Percentiles rank a stretch among this genome's conserved stretches.
These are phyloP conservation scores for Naganishia kalamii DNA, from an alignment of 768 basidiomycete genomes.

Conservation along the genomic window DNA sequence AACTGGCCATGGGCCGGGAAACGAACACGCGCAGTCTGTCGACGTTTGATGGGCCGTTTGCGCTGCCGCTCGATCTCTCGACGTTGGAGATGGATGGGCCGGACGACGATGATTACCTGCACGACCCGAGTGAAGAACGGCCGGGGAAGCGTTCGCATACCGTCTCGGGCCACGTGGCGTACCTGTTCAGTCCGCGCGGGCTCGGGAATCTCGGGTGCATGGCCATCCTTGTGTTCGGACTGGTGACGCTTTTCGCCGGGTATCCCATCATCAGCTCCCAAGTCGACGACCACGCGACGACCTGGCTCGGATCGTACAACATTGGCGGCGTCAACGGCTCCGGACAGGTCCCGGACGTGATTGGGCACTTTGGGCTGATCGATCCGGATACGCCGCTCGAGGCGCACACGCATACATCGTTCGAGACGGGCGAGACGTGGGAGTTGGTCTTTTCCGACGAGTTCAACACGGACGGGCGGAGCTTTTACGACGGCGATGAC, in stretches of 20 bases:
- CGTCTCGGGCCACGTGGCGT: constrained; percentile 41
- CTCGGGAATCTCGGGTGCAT: constrained; percentile 71
- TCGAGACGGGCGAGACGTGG: constrained; percentile 68
- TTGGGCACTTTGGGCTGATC: constrained; percentile 63
- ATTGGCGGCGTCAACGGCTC: constrained; percentile 80
- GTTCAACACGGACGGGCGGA: constrained; percentile 61
- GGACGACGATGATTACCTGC: constrained; percentile 44
- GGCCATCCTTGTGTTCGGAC: constrained; percentile 58
- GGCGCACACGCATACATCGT: constrained; percentile 60
- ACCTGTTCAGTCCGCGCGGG: constrained; percentile 70
- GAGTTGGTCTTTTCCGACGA: constrained; percentile 84
- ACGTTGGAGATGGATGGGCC: constrained; percentile 39
- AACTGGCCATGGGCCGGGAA: constrained; percentile 21
- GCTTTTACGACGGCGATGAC: constrained; percentile 46
- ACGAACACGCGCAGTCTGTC: constrained; percentile 25
- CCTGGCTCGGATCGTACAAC: constrained; percentile 59
- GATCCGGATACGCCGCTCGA: constrained; percentile 67
- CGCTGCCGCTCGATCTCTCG: constrained; percentile 39
- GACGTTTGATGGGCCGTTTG: constrained; percentile 27
- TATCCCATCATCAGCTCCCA: constrained; percentile 65
- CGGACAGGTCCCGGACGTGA: constrained; percentile 76
- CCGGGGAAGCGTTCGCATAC: constrained; percentile 24
- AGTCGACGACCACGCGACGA: constrained; percentile 27
- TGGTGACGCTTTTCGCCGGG: constrained; percentile 74
- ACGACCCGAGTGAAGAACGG: constrained; percentile 34